These are phyloP conservation scores for Paraglomus brasilianum DNA, from an alignment of 192 early-diverging fungal species.

Conservation along the genomic window DNA sequence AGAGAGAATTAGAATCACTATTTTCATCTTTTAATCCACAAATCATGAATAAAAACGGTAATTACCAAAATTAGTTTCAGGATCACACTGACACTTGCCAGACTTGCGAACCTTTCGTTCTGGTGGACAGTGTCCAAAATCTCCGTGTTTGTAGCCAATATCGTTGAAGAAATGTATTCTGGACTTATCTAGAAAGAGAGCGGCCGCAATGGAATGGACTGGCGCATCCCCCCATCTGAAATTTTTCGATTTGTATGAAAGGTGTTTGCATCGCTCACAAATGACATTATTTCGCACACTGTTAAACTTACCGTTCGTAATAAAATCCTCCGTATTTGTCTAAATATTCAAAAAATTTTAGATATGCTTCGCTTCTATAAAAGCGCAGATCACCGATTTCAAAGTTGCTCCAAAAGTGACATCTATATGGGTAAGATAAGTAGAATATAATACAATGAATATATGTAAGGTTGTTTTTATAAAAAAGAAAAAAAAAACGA, in stretches of 20 bases:
- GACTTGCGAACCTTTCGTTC: constrained; percentile 42
- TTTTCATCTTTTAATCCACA: too few species aligned
- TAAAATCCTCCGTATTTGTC: constrained; percentile 81
- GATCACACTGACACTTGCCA: constrained; percentile 58
- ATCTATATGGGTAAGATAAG: constrained; percentile 32
- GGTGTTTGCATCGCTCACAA: not conserved
- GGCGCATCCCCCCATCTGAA: constrained; percentile 75
- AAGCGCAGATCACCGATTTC: constrained; percentile 67
- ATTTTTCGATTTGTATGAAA: not conserved
- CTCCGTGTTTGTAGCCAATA: constrained; percentile 69
- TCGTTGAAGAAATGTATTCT: constrained; percentile 76
- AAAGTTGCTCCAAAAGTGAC: constrained; percentile 92
- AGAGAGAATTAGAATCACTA: too few species aligned
- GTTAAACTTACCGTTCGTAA: constrained; percentile 61
- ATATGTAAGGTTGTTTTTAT: not conserved
- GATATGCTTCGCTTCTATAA: constrained; percentile 67
- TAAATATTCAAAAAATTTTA: constrained; percentile 67
- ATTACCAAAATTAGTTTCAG: constrained; percentile 50
- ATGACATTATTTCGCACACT: not conserved
- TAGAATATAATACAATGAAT: not conserved
- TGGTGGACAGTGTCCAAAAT: constrained; percentile 58
- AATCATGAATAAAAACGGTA: too few species aligned
- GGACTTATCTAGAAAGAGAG: constrained; percentile 54
- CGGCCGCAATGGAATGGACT: constrained; percentile 67
- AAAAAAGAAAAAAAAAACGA: not conserved